A percentile compares a stretch with the other conserved stretches of the same genome.
Conservation (phyloP, 768 basidiomycete genomes). For the Lentinula raphanica region DNA sequence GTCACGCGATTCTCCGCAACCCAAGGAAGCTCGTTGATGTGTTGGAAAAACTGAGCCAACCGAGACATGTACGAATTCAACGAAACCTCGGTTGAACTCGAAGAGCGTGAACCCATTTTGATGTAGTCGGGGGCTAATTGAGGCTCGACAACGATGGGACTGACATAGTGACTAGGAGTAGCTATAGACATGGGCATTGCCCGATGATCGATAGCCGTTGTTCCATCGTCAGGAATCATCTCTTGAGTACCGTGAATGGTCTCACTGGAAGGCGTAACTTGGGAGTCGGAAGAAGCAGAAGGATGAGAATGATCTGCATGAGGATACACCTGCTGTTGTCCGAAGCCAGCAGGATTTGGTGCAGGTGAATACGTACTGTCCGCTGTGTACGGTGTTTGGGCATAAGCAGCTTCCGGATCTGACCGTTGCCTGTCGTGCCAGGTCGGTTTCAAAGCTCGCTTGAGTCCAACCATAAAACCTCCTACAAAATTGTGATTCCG, state of each 20-base stretch:
- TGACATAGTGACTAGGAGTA: constrained; percentile 18
- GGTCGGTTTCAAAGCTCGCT: constrained; percentile 2
- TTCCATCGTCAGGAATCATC: constrained; percentile 6
- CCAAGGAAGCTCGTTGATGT: constrained; percentile 41
- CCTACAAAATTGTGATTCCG: background rate
- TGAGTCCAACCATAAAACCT: constrained; percentile 5
- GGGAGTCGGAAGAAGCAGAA: constrained; percentile 1
- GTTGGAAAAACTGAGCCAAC: constrained; percentile 27
- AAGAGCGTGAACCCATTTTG: constrained; percentile 42
- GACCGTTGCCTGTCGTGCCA: background rate
- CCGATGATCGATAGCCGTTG: constrained; percentile 16
- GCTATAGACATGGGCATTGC: constrained; percentile 2
- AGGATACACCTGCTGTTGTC: background rate
- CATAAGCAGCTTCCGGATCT: constrained; percentile 2
- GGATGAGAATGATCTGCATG: background rate
- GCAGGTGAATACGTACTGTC: background rate
- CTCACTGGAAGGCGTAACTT: background rate
- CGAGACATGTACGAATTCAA: constrained; percentile 28
- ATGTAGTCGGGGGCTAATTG: constrained; percentile 41
- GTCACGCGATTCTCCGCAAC: constrained; percentile 35
- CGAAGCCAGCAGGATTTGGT: background rate
- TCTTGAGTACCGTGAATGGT: background rate
- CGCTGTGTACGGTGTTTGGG: background rate
- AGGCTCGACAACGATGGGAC: constrained; percentile 37
- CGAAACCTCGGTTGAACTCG: constrained; percentile 29